These are phyloP conservation scores for Nicotiana tabacum DNA, from an alignment of 257 asterid species.

Conservation along the genomic window DNA sequence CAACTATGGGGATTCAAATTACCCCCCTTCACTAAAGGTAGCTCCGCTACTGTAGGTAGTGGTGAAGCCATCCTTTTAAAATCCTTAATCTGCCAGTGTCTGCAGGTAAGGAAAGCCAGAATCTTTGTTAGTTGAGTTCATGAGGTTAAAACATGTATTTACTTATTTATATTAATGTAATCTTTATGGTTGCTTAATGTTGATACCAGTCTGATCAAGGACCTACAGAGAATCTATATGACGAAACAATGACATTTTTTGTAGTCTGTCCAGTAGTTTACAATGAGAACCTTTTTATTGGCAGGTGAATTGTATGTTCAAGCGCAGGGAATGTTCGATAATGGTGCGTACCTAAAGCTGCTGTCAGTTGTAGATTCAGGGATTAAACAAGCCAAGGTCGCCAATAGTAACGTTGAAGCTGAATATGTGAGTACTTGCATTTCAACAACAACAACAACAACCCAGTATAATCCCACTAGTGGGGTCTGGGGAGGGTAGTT, in stretches of 20 bases:
- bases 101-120: neutral
- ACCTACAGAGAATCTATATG: neutral
- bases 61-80: no score
- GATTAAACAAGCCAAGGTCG: constrained; percentile 53
- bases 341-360: constrained; percentile 62
- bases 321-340: constrained; percentile 78
- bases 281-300: constrained; percentile 15
- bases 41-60: no score
- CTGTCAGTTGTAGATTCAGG: constrained; percentile 63
- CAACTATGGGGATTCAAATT: no score
- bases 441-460: neutral
- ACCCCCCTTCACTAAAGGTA: no score
- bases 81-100: no score
- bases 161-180: neutral
- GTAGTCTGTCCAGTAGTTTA: neutral
- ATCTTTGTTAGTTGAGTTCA: neutral
- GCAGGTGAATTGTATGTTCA: constrained; percentile 88
- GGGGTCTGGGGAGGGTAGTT: no score
- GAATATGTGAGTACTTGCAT: constrained; percentile 63
- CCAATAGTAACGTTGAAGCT: constrained; percentile 68
- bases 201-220: neutral
- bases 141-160: neutral
- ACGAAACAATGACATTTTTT: neutral
- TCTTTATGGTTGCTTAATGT: neutral
- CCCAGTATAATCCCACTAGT: no score